phyloP scores from a whole-genome alignment of 106 monocot genomes.

The Triglochin maritima region DNA sequence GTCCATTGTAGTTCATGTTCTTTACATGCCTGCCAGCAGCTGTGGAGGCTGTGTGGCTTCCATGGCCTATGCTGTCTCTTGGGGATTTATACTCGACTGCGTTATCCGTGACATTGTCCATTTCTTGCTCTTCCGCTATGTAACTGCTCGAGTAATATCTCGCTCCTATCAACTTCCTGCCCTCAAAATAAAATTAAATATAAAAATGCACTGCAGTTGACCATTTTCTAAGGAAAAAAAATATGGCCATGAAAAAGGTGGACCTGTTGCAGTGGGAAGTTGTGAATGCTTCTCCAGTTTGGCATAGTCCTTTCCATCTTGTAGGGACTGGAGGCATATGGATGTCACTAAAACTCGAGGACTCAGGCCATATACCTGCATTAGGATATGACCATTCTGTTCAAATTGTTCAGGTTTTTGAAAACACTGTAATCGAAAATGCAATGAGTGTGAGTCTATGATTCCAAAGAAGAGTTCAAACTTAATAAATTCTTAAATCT shows the following conservation, averaged over 20 bases:
- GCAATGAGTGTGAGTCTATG: too few species aligned
- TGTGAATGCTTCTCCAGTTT: constrained; percentile 56
- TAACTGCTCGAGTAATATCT: constrained; percentile 71
- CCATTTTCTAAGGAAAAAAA: background rate
- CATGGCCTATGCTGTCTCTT: constrained; percentile 82
- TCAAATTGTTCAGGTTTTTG: background rate
- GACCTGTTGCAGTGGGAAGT: constrained; percentile 74
- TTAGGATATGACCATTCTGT: background rate
- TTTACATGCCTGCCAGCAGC: constrained; percentile 59
- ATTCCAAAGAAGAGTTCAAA: too few species aligned
- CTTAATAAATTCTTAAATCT: too few species aligned
- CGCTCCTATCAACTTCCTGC: constrained; percentile 47
- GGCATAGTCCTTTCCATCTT: constrained; percentile 82
- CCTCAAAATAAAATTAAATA: background rate
- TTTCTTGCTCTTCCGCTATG: constrained; percentile 37
- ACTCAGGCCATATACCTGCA: constrained; percentile 93
- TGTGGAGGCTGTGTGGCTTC: constrained; percentile 87
- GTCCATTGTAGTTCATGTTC: constrained; percentile 53
- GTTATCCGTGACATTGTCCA: background rate
- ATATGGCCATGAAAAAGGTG: background rate
- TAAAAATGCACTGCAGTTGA: background rate
- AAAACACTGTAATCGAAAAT: too few species aligned
- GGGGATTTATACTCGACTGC: constrained; percentile 47
- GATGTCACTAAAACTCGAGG: constrained; percentile 64
- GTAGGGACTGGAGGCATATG: constrained; percentile 78